phyloP scores from a whole-genome alignment of 352 stramenopile species.

The Phytophthora agathidicida region DNA sequence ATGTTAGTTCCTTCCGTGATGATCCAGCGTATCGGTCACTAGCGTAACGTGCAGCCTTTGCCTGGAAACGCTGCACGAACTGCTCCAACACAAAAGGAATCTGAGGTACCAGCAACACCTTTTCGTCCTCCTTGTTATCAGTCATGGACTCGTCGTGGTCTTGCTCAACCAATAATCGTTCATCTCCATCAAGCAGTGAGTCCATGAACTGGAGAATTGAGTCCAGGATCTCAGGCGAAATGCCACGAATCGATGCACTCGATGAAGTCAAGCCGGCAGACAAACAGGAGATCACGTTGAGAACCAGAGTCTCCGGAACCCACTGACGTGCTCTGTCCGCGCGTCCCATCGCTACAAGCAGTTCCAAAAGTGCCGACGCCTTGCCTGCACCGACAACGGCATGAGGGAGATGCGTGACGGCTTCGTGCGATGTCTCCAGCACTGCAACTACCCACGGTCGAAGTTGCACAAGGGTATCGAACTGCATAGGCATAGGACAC shows the following conservation, averaged over 20 bases:
- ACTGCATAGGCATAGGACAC: slow-evolving; percentile 33
- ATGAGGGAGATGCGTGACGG: slow-evolving; percentile 72
- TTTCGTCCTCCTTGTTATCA: slow-evolving; percentile 4
- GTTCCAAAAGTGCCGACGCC: slow-evolving; percentile 76
- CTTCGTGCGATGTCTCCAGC: slow-evolving; percentile 52
- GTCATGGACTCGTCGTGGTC: slow-evolving; percentile 30
- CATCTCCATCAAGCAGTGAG: slow-evolving; percentile 80
- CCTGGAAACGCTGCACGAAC: slow-evolving; percentile 84
- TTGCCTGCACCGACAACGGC: slow-evolving; percentile 79
- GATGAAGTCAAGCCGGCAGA: slow-evolving; percentile 54
- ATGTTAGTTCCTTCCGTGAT: slow-evolving; percentile 80
- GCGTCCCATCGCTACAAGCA: slow-evolving; percentile 68
- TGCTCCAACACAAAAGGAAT: slow-evolving; percentile 82
- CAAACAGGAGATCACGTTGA: slow-evolving; percentile 71
- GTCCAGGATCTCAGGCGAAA: slow-evolving; percentile 74
- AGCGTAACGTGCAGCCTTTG: slow-evolving; percentile 77
- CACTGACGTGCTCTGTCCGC: slow-evolving; percentile 45
- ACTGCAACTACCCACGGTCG: slow-evolving; percentile 63
- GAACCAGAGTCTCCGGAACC: slow-evolving; percentile 43
- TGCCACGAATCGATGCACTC: slow-evolving; percentile 43
- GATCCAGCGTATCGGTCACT: slow-evolving; percentile 80
- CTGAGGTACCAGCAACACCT: slow-evolving; percentile 59
- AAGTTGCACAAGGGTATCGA: slow-evolving; percentile 72
- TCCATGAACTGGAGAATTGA: slow-evolving; percentile 80
- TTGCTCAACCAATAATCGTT: slow-evolving; percentile 25